These are phyloP conservation scores for Candida sanyaensis DNA, from an alignment of 1,139 yeast genomes.

Conservation along the genomic window DNA sequence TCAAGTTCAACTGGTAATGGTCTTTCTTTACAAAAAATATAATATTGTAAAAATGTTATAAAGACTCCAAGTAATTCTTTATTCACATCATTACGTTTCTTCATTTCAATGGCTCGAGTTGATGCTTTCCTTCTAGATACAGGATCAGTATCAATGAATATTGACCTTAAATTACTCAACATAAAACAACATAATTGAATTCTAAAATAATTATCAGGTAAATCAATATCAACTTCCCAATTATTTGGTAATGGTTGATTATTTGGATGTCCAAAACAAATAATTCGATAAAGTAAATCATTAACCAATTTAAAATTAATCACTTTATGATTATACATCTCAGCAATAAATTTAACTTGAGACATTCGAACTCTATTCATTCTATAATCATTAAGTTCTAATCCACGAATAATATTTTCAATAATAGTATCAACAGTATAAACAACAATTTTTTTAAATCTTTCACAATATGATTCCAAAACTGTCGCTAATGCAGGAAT, in stretches of 20 bases:
- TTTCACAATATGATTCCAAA: conserved; percentile 33
- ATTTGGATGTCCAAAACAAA: conserved; percentile 69
- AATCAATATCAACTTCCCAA: conserved; percentile 50
- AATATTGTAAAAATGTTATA: conserved; percentile 71
- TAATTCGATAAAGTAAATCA: conserved; percentile 57
- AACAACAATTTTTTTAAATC: conserved; percentile 39
- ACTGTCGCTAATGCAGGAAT: conserved; percentile 53
- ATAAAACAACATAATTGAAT: conserved; percentile 51
- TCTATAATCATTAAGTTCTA: conserved; percentile 66
- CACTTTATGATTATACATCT: conserved; percentile 52
- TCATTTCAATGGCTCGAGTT: conserved; percentile 10
- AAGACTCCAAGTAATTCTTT: conserved; percentile 43
- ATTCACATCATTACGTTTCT: conserved; percentile 14
- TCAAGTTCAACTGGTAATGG: conserved; percentile 70
- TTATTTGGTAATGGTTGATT: conserved; percentile 58
- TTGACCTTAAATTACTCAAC: conserved; percentile 20
- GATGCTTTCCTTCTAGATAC: conserved; percentile 10
- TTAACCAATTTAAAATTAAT: conserved; percentile 49
- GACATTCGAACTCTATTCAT: conserved; percentile 64
- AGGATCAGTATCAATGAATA: conserved; percentile 13
- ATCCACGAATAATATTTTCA: conserved; percentile 64
- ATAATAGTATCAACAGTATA: conserved; percentile 62
- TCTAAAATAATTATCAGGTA: conserved; percentile 71
- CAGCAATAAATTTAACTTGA: conserved; percentile 61
- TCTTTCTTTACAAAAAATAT: conserved; percentile 61